Percentiles rank a stretch among this genome's conserved stretches.
Evolutionary conservation across 768 basidiomycete species (phyloP).

Genomic region (Psilocybe azurescens): DNA sequence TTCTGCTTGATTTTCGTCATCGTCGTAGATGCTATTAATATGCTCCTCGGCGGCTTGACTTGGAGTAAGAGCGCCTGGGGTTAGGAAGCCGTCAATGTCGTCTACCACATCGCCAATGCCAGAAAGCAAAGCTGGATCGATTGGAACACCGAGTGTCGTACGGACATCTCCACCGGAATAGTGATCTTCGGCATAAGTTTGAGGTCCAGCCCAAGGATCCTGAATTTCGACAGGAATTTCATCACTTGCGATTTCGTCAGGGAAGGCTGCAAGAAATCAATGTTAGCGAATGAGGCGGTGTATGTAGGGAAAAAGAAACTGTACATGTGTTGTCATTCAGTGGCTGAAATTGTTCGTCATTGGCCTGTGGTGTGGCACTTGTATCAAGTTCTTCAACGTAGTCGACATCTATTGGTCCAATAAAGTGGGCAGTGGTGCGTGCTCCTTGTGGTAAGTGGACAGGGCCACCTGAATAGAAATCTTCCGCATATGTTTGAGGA

Average conservation of each 20-base stretch:
- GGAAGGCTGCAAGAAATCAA: conserved; percentile 16
- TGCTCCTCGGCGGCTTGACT: conserved; percentile 1
- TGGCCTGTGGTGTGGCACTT: background rate
- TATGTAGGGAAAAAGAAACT: background rate
- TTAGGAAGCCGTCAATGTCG: conserved; percentile 31
- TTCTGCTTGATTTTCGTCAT: background rate
- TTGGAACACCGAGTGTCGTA: conserved; percentile 10
- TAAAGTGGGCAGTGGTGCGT: conserved; percentile 12
- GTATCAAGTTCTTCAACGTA: conserved; percentile 1
- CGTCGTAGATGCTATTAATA: conserved; percentile 4
- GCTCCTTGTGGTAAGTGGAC: conserved; percentile 6
- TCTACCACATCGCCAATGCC: conserved; percentile 22
- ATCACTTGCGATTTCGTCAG: conserved; percentile 6
- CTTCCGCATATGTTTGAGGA: conserved; percentile 39
- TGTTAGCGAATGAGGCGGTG: background rate
- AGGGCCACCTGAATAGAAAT: conserved; percentile 39
- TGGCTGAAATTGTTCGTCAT: conserved; percentile 13
- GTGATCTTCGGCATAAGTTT: conserved; percentile 42
- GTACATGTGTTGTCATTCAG: conserved; percentile 17
- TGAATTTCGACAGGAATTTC: conserved; percentile 30
- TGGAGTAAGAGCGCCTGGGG: conserved; percentile 23
- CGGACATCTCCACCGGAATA: conserved; percentile 37
- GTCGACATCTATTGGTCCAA: conserved; percentile 15
- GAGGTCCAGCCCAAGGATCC: conserved; percentile 40
- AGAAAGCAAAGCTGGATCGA: conserved; percentile 22